Evolutionary conservation across 2,329 filamentous ascomycete genomes (phyloP).

Genomic region (Talaromyces marneffei): DNA sequence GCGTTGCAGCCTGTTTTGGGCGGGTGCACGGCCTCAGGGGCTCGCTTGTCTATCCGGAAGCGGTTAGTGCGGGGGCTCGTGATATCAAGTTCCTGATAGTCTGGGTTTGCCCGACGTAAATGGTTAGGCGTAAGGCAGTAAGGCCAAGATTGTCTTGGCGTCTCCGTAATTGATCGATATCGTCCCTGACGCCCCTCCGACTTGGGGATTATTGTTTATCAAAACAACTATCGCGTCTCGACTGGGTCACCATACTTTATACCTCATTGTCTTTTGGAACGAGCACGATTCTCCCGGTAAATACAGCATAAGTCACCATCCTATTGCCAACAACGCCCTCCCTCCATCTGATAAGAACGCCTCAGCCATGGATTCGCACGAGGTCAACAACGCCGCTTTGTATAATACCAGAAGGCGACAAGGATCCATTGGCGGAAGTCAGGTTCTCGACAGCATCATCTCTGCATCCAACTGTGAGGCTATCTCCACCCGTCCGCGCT

Average conservation of each 20-base stretch:
- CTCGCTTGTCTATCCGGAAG: conserved; percentile 35
- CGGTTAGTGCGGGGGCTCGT: conserved; percentile 39
- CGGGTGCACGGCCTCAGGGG: conserved; percentile 39
- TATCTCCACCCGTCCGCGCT: not conserved
- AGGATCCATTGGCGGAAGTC: conserved; percentile 47
- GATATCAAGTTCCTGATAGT: conserved; percentile 35
- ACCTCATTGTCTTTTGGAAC: not conserved
- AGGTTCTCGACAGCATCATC: conserved; percentile 90
- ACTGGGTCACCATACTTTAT: not conserved
- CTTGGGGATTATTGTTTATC: not conserved
- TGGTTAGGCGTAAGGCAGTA: conserved; percentile 1
- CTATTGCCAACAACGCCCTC: not conserved
- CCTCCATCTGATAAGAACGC: not conserved
- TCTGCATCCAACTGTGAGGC: conserved; percentile 87
- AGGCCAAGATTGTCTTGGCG: conserved; percentile 9
- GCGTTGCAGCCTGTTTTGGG: conserved; percentile 37
- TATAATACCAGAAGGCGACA: conserved; percentile 41
- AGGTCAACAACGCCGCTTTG: conserved; percentile 41
- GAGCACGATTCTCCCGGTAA: too few species aligned
- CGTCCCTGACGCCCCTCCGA: not conserved
- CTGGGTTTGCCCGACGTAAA: not conserved
- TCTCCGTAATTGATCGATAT: conserved; percentile 7
- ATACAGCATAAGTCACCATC: too few species aligned
- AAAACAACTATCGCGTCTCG: too few species aligned
- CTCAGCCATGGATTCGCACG: conserved; percentile 27